These are phyloP conservation scores for Rhodotorula graminis DNA, from an alignment of 768 basidiomycete species.

Conservation along the genomic window DNA sequence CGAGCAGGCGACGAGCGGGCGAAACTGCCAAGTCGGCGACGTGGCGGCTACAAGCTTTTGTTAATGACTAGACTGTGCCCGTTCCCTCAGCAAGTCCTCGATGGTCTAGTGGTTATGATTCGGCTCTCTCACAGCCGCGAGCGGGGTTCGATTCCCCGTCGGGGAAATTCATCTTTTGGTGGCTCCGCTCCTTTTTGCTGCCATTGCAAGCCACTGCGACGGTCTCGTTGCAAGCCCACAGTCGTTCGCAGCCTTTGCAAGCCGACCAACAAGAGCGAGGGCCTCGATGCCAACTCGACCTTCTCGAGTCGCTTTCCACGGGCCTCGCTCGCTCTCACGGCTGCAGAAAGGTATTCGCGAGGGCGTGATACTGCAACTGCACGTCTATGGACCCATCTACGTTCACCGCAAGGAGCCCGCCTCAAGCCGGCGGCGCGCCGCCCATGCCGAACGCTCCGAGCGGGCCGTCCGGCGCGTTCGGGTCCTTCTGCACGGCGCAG, in stretches of 20 bases:
- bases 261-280: no score
- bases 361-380: no score
- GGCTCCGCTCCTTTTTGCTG: no score
- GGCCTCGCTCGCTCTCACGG: background rate
- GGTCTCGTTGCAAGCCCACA: no score
- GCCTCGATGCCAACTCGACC: no score
- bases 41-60: no score
- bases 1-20: background rate
- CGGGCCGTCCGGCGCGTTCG: slow-evolving; percentile 16
- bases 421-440: background rate
- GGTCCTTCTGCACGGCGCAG: slow-evolving; percentile 63
- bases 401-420: background rate
- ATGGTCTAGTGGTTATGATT: slow-evolving; percentile 13
- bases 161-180: background rate
- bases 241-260: no score
- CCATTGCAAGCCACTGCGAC: no score
- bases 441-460: slow-evolving; percentile 17
- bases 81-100: slow-evolving; percentile 2
- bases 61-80: no score
- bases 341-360: no score
- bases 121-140: slow-evolving; percentile 13
- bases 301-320: background rate
- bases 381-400: no score
- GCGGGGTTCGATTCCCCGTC: slow-evolving; percentile 13
- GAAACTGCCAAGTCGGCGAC: no score